phyloP scores from a whole-genome alignment of 768 basidiomycete genomes.

The Russula emetica region DNA sequence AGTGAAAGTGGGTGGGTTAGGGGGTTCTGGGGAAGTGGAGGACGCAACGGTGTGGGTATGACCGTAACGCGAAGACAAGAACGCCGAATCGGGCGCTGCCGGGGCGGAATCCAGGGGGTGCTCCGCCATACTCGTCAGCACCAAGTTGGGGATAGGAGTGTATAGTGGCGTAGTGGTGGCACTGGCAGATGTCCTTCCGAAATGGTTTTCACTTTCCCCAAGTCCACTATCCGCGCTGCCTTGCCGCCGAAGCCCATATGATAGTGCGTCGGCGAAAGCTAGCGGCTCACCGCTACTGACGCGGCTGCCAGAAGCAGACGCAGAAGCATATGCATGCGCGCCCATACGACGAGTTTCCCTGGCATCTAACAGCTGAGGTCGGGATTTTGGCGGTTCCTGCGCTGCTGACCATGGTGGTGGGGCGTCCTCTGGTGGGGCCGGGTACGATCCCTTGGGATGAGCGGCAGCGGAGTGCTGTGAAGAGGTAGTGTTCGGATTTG shows the following conservation, averaged over 20 bases:
- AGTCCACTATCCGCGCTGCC: constrained; percentile 43
- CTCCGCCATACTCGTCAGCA: not conserved
- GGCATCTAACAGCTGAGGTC: not conserved
- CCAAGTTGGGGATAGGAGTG: constrained; percentile 20
- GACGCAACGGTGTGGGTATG: constrained; percentile 33
- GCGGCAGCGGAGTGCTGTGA: not conserved
- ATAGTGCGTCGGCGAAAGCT: constrained; percentile 61
- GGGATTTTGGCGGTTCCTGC: not conserved
- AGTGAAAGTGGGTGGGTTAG: constrained; percentile 32
- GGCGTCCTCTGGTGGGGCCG: not conserved
- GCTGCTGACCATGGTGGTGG: not conserved
- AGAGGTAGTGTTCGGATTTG: not conserved
- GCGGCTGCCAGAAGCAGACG: constrained; percentile 17
- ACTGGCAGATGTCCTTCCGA: not conserved
- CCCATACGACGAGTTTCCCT: not conserved
- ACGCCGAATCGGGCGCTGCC: not conserved
- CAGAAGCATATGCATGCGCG: constrained; percentile 25
- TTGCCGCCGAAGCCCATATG: constrained; percentile 39
- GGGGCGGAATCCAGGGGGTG: not conserved
- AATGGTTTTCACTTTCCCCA: constrained; percentile 44
- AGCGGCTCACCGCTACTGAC: constrained; percentile 32
- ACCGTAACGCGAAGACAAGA: constrained; percentile 21
- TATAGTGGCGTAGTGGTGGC: not conserved
- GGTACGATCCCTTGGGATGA: not conserved
- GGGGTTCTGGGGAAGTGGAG: constrained; percentile 29